A percentile compares a stretch with the other conserved stretches of the same genome.
These are phyloP conservation scores for Candida coquimbonensis DNA, from an alignment of 805 yeast species.

Conservation along the genomic window DNA sequence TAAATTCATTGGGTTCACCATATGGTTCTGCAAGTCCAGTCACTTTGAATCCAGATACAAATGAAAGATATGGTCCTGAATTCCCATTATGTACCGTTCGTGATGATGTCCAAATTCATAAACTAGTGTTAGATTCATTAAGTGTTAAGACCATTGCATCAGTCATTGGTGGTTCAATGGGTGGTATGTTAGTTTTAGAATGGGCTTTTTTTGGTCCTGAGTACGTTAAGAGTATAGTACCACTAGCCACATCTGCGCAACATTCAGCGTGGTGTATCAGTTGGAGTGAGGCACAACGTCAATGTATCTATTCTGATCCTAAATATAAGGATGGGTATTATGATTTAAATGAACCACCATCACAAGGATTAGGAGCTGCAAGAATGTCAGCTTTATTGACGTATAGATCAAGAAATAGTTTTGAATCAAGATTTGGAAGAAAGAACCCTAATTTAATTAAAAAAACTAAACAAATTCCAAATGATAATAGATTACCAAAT, in stretches of 20 bases:
- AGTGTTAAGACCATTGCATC: slow-evolving; percentile 77
- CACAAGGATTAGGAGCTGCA: slow-evolving; percentile 87
- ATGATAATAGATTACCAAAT: slow-evolving; percentile 30
- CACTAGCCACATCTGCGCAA: slow-evolving; percentile 89
- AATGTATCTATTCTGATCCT: slow-evolving; percentile 92
- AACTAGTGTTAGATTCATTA: slow-evolving; percentile 65
- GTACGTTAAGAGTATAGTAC: slow-evolving; percentile 67
- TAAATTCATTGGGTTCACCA: slow-evolving; percentile 93
- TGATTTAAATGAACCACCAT: slow-evolving; percentile 70
- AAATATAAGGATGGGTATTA: slow-evolving; percentile 89
- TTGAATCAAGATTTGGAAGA: slow-evolving; percentile 89
- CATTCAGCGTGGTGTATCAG: slow-evolving; percentile 98
- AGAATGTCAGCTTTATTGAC: slow-evolving; percentile 95
- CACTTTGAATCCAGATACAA: slow-evolving; percentile 70
- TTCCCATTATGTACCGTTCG: slow-evolving; percentile 92
- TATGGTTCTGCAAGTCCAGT: slow-evolving; percentile 94
- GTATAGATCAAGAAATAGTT: slow-evolving; percentile 85
- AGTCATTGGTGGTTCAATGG: slow-evolving; percentile 97
- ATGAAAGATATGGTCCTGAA: slow-evolving; percentile 82
- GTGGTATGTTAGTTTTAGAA: slow-evolving; percentile 93
- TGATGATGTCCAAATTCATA: slow-evolving; percentile 83
- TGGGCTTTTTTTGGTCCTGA: slow-evolving; percentile 65
- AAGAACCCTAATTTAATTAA: slow-evolving; percentile 44
- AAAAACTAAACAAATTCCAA: neutral
- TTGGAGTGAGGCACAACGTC: slow-evolving; percentile 98